Conservation (phyloP, 495 filamentous ascomycete genomes). For the Penicillium coprophilum region DNA sequence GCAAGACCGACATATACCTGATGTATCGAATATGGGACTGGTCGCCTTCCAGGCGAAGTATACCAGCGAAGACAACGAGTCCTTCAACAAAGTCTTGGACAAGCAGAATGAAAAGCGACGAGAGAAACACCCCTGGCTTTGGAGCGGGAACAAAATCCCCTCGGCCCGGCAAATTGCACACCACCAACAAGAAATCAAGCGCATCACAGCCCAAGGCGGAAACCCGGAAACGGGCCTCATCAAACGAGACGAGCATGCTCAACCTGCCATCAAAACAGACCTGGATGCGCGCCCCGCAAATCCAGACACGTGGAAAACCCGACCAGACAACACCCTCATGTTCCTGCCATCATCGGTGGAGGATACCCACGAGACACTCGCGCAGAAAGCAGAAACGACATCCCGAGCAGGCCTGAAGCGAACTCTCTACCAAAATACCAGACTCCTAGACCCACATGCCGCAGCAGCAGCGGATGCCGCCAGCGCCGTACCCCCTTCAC, state of each 20-base stretch:
- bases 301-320: slow-evolving; percentile 72
- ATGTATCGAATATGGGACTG: slow-evolving; percentile 75
- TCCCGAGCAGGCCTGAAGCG: slow-evolving; percentile 73
- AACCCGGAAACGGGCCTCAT: slow-evolving; percentile 45
- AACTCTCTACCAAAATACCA: slow-evolving; percentile 83
- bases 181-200: slow-evolving; percentile 62
- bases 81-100: slow-evolving; percentile 88
- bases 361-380: slow-evolving; percentile 61
- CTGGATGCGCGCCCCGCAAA: slow-evolving; percentile 71
- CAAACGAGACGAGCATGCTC: slow-evolving; percentile 15
- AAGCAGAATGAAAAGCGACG: slow-evolving; percentile 81
- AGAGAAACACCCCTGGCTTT: slow-evolving; percentile 84
- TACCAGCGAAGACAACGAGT: slow-evolving; percentile 96
- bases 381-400: slow-evolving; percentile 64
- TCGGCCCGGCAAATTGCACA: slow-evolving; percentile 83
- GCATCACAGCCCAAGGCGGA: slow-evolving; percentile 51
- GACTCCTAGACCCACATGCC: slow-evolving; percentile 48
- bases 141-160: slow-evolving; percentile 83
- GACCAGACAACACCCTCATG: slow-evolving; percentile 84
- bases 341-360: slow-evolving; percentile 72
- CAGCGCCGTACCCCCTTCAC: slow-evolving; percentile 61
- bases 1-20: slow-evolving; percentile 53
- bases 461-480: slow-evolving; percentile 34
- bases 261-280: slow-evolving; percentile 56
- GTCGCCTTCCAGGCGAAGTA: slow-evolving; percentile 86